Base-by-base conservation (phyloP, 495 filamentous ascomycete species). In the Talaromyces proteolyticus region DNA sequence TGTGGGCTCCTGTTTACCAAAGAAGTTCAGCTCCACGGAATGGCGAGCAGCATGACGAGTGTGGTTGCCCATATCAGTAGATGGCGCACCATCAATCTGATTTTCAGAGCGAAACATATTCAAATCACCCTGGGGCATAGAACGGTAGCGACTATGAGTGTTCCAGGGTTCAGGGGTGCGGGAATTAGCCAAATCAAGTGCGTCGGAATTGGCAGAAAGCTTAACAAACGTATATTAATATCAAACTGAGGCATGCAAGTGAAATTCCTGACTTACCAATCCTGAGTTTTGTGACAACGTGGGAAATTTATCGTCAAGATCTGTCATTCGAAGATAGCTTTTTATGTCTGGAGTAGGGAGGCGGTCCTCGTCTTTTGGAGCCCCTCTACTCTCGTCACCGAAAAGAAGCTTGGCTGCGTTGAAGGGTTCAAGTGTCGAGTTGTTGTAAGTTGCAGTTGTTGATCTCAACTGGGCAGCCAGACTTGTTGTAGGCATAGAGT, bases 401-500 rank as follows among this genome's bases (percentile, higher is more conserved):
- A 95, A 94, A 7, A 96, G 72, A 59, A 91, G 94, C 39, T 85
- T 82, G 12, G 88, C 76, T 6, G 86, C 89, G 60, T 93, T 88
- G 68, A 86, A 86, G 42, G 80, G 52, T 80, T 91, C 54, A 81
- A 80, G 24, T 71, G 75, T 58, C 6, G 65, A 54, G 42, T 58
- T 61, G 57, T 59, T 66, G 50, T 76, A 73, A 44, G 72, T 70
- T 26, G 73, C 61, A 8, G 71, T 56, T 20, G 67, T 71, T 12
- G 68, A 58, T 39, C 84, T 82, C 21, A 74, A 74, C 38, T 87
- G 78, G 54, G 75, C 79, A 53, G 79, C 81, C 49, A 73, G 60
- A 36, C 74, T 70, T 43, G 83, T 86, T 22, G 88, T 82, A 6
- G 91, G 91, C 87, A 96, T 91, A 7, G 90, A 95, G 64, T 92